Percentiles rank a stretch among this genome's conserved stretches.
These are phyloP conservation scores for Drechmeria coniospora DNA, from an alignment of 2,329 filamentous ascomycete genomes.

Conservation along the genomic window DNA sequence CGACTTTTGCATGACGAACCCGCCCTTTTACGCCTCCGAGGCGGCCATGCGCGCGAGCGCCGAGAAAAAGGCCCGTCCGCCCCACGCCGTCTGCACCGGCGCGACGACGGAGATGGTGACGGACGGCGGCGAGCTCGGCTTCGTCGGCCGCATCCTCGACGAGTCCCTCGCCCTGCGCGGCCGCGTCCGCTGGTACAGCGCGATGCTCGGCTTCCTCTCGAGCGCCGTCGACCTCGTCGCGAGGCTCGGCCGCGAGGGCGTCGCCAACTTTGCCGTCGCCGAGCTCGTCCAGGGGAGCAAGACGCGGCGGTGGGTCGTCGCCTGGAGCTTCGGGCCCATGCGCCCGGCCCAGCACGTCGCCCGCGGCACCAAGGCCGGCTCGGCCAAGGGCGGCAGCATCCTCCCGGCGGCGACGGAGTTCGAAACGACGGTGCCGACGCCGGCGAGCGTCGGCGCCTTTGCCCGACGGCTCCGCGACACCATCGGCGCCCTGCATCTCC, in stretches of 20 bases:
- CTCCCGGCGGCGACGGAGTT: slow-evolving; percentile 27
- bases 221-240: slow-evolving; percentile 51
- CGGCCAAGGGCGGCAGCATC: slow-evolving; percentile 20
- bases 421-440: slow-evolving; percentile 28
- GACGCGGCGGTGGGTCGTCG: slow-evolving; percentile 76
- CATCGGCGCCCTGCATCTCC: slow-evolving; percentile 40
- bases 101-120: slow-evolving; percentile 75
- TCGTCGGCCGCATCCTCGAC: slow-evolving; percentile 53
- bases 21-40: slow-evolving; percentile 75
- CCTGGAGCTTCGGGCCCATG: slow-evolving; percentile 63
- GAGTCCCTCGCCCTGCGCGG: slow-evolving; percentile 48
- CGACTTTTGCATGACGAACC: slow-evolving; percentile 87
- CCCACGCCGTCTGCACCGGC: slow-evolving; percentile 63
- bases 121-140: slow-evolving; percentile 59
- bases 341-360: slow-evolving; percentile 40
- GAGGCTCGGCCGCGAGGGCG: slow-evolving; percentile 34
- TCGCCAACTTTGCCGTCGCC: slow-evolving; percentile 70
- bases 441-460: slow-evolving; percentile 23
- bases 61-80: slow-evolving; percentile 47
- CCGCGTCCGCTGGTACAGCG: slow-evolving; percentile 72
- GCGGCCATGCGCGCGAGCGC: slow-evolving; percentile 54
- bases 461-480: slow-evolving; percentile 24
- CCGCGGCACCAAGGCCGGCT: slow-evolving; percentile 24
- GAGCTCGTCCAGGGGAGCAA: slow-evolving; percentile 63
- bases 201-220: slow-evolving; percentile 72